Evolutionary conservation across 2,329 filamentous ascomycete species (phyloP), one percentile per base, ranked within the genome.

Genomic region (Mycocentrospora acerina): DNA sequence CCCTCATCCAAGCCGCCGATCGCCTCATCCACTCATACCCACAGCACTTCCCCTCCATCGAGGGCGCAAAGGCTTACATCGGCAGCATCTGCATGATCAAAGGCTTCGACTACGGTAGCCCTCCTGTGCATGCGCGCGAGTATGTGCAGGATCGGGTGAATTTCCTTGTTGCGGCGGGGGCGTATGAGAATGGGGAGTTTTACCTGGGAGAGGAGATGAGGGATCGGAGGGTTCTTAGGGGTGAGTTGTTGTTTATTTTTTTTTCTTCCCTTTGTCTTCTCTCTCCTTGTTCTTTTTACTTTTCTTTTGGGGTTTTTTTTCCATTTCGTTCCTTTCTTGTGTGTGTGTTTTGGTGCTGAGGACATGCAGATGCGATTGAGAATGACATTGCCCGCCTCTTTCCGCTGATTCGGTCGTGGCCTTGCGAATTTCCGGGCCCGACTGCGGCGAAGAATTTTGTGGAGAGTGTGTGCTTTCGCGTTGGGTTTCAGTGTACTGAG

Each of bases 111-210:
- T 32, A 35, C 32, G 9, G 16, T 10, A 26, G 14, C 3, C 35
- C 24, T 7, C 22, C 29, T 8, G 35, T 29, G 12, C 18, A 39
- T 4, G 4, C 31, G 4, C 26, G 28, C 5, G 30, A 36, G 3
- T 3, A 14, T 1, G 18, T 51, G 17, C 37, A 42, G 13, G 32
- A 48, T 26, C 43, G 24, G 7, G 39, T 37, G 3, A 26, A 32
- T 8, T 45, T 37, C 24, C 10, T 44, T 1, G 40, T 53, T 11
- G 49, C 49, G 4, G 15, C 30, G 7, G 38, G 34, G 1, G 47
- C 49, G 8, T 40, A 45, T 11, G 5, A 36, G 5, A 18, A 39
- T 9, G 39, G 40, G 4, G 37, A 46, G 22, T 53, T 53, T 26
- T 40, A 42, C 10, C 26, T 48, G 5, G 31, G 41, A n/a, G 22